phyloP scores from a whole-genome alignment of 192 early-diverging fungal genomes.

The Coemansia sp. region DNA sequence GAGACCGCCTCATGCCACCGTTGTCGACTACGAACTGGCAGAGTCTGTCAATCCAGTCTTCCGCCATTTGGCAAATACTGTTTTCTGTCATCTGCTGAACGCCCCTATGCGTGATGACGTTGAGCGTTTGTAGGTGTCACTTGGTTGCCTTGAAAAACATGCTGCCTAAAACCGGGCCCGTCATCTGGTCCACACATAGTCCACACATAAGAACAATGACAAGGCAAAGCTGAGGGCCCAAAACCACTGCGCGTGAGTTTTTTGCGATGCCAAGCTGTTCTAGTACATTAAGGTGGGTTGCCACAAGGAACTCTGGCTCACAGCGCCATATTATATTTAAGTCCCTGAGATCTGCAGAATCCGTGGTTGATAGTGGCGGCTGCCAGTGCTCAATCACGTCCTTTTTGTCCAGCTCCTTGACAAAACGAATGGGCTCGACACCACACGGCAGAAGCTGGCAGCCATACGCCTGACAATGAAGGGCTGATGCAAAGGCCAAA shows the following conservation, averaged over 20 bases:
- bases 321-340: not conserved
- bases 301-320: not conserved
- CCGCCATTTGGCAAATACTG: no score
- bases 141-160: not conserved
- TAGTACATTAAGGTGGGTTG: not conserved
- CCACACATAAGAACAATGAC: not conserved
- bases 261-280: not conserved
- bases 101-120: not conserved
- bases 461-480: no score
- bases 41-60: no score
- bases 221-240: not conserved
- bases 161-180: not conserved
- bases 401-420: no score
- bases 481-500: no score
- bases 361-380: not conserved
- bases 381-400: no score
- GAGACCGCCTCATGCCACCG: no score
- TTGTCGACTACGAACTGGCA: no score
- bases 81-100: no score
- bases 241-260: not conserved
- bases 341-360: not conserved
- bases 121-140: not conserved
- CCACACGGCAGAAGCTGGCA: no score
- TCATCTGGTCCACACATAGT: not conserved
- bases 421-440: no score